Evolutionary conservation across 2,329 filamentous ascomycete species (phyloP).

Genomic region (Trichoderma semiorbis): DNA sequence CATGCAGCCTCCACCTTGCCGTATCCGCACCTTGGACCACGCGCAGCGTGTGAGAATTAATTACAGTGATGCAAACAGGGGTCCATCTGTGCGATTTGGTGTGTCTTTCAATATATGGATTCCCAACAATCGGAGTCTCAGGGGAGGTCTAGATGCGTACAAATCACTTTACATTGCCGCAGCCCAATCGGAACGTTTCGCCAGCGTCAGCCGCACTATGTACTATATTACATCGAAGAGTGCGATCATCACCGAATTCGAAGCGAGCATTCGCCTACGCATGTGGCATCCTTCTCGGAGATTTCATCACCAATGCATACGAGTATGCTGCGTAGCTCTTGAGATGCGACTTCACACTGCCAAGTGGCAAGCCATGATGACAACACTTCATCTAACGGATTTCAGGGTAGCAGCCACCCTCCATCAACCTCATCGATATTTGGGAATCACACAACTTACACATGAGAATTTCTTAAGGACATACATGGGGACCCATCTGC

Average conservation of each 20-base stretch:
- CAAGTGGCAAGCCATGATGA: conserved; percentile 11
- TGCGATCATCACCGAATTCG: neutral
- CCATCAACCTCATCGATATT: neutral
- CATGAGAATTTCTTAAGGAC: neutral
- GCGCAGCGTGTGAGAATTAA: conserved; percentile 23
- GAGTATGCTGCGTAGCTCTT: neutral
- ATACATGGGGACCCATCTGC: neutral
- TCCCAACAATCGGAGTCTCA: neutral
- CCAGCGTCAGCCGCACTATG: neutral
- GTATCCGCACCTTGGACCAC: conserved; percentile 18
- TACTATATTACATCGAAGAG: neutral
- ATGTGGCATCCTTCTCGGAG: neutral
- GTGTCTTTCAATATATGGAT: neutral
- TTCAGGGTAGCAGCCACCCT: neutral
- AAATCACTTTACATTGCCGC: conserved; percentile 11
- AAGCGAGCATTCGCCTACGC: neutral
- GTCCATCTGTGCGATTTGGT: neutral
- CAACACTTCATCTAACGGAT: neutral
- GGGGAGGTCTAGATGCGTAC: neutral
- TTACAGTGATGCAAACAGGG: conserved; percentile 6
- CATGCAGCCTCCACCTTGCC: conserved; percentile 26
- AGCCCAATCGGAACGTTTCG: neutral
- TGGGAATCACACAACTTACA: neutral
- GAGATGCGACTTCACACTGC: neutral
- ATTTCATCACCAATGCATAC: conserved; percentile 2